Base-by-base conservation (phyloP, 805 yeast genomes). In the Myxozyma monticola region DNA sequence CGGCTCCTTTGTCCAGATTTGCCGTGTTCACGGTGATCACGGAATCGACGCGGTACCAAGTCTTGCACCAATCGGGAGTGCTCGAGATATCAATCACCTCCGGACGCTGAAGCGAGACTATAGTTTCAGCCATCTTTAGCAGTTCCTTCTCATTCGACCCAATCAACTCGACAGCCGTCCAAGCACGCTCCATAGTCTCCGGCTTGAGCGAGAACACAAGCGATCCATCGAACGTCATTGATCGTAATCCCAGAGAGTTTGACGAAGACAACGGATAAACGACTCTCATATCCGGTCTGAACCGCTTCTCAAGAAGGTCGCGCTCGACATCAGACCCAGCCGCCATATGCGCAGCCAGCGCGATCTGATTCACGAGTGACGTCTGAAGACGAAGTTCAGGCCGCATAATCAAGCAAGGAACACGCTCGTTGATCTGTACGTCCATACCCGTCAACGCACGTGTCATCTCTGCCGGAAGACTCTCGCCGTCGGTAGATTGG, bases 191-290 rank as follows among this genome's bases (percentile, higher is more conserved):
- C 37, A 42, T 33, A 2, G 37, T 25, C 25, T 42, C 45, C 3
- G 45, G 45, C 17, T 42, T n/a, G 24, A 33, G 33, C 14, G 45
- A 33, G 18, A 42, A 42, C 9, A 38, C 31, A 9, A 42, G 37
- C 6, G 31, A 17, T 6, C 38, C 37, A 18, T 42, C 33, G 1
- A 26, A 10, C 8, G 38, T 25, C 7, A 42, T n/a, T 2, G 45
- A 42, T 10, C 38, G 36, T 8, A 28, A 14, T 28, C 31, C 31
- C 9, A 14, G 31, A 14, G 31, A 28, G n/a, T n/a, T n/a, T 10
- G 31, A 9, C 9, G 9, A 10, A 14, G 9, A 10, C 14, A 28
- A 14, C 9, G 31, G 31, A 14, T 10, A 28, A 9, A 10, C 31
- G 9, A 28, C 31, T 28, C 12, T 14, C 9, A 14, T 10, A 14